phyloP scores from a whole-genome alignment of 2,329 filamentous ascomycete species.

The Penicillium sclerotiorum region DNA sequence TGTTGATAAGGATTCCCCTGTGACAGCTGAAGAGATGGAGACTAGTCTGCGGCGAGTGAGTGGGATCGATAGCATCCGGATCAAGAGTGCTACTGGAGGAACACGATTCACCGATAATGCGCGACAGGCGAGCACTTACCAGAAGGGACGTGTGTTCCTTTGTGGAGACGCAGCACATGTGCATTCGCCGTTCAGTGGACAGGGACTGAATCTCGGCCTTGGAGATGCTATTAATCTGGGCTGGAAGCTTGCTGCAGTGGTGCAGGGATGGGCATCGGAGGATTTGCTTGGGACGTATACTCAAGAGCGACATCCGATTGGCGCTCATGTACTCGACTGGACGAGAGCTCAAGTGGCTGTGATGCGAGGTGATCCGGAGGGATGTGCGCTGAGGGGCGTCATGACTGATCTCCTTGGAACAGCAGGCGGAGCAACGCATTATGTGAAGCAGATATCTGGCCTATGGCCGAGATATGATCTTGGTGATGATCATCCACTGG shows the following conservation, averaged over 20 bases:
- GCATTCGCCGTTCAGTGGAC: slow-evolving; percentile 21
- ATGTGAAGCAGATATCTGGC: slow-evolving; percentile 37
- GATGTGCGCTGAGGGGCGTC: slow-evolving; percentile 20
- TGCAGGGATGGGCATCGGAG: slow-evolving; percentile 42
- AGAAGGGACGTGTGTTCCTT: slow-evolving; percentile 22
- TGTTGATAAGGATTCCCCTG: slow-evolving; percentile 3
- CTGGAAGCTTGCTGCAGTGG: slow-evolving; percentile 56
- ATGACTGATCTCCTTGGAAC: slow-evolving; percentile 8
- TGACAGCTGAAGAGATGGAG: slow-evolving; percentile 19
- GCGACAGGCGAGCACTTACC: slow-evolving; percentile 8
- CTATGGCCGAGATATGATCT: slow-evolving; percentile 37
- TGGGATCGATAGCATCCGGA: slow-evolving; percentile 13
- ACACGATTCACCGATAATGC: slow-evolving; percentile 12
- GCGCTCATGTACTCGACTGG: slow-evolving; percentile 37
- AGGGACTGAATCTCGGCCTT: slow-evolving; percentile 41
- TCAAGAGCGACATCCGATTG: slow-evolving; percentile 47
- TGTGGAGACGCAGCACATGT: slow-evolving; percentile 23
- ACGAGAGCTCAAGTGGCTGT: slow-evolving; percentile 41
- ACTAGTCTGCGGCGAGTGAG: slow-evolving; percentile 20
- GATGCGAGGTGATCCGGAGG: slow-evolving; percentile 33
- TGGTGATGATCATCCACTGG: slow-evolving; percentile 30
- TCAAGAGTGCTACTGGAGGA: background rate
- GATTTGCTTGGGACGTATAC: slow-evolving; percentile 53
- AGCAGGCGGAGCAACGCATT: slow-evolving; percentile 13
- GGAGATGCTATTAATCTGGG: slow-evolving; percentile 61